Base-by-base conservation (phyloP, 306 rosid species). In the Medicago ruthenica region DNA sequence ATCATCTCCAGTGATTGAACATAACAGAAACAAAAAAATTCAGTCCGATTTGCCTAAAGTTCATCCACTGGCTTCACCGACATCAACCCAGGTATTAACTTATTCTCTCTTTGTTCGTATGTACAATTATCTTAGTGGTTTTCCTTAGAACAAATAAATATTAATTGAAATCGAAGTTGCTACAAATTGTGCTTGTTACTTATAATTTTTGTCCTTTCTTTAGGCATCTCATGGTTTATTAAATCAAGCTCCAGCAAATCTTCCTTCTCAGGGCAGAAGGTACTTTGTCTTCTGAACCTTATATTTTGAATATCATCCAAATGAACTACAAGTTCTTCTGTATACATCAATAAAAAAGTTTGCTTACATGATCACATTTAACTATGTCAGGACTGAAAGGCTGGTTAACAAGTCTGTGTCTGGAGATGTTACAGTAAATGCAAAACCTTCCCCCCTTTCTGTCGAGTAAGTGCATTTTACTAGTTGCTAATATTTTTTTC, bases 191-290 rank as follows among this genome's bases (percentile, higher is more conserved):
- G 60, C 63, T 61, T 53, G 21, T 62, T 69, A 44, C 74, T 81
- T 44, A 75, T 37, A 60, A 0, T 42, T 16, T 53, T 11, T 17
- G 1, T 10, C 63, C 24, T 9, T 40, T 67, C 39, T 47, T 65
- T 80, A 89, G 98, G 91, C 82, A 67, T 83, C 92, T 73, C 76
- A 71, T 67, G 86, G 78, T 60, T 67, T 74, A 37, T 39, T 67
- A 31, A 87, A 70, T 76, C 85, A 85, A 84, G 78, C 87, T 55
- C 73, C 89, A 34, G 70, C 70, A 64, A 84, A 79, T 67, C 84
- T 71, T 65, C 74, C 54, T 72, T 81, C 88, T 59, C 85, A 76
- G 79, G 70, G 75, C 75, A 80, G 72, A 85, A 88, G 96, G 98
- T 91, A 87, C 59, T 61, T 76, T 79, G 63, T 71, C 48, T 73